phyloP scores from a whole-genome alignment of 2,329 filamentous ascomycete genomes.

The Arthroderma uncinatum region DNA sequence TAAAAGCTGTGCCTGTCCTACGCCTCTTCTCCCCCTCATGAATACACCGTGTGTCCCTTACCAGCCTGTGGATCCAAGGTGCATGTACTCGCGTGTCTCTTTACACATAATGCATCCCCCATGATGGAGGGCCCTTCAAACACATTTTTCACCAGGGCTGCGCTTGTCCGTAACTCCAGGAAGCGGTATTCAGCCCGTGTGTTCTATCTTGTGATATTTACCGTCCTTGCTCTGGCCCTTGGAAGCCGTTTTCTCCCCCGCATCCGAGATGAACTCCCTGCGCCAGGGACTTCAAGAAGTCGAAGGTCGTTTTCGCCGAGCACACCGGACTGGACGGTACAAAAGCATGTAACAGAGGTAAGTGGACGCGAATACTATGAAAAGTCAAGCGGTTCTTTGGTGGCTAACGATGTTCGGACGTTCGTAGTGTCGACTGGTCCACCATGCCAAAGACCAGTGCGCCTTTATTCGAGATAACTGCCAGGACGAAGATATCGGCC shows the following conservation, averaged over 20 bases:
- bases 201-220: conserved; percentile 37
- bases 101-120: conserved; percentile 6
- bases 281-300: background rate
- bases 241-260: conserved; percentile 21
- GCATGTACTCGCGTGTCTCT: background rate
- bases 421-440: conserved; percentile 63
- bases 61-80: background rate
- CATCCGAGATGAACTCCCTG: background rate
- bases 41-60: background rate
- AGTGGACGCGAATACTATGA: background rate
- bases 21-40: background rate
- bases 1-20: background rate
- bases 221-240: conserved; percentile 25
- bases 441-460: conserved; percentile 68
- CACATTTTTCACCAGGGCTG: conserved; percentile 1
- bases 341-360: background rate
- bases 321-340: background rate
- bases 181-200: conserved; percentile 34
- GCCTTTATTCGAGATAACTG: conserved; percentile 75
- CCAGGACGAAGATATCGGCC: conserved; percentile 75
- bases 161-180: conserved; percentile 13
- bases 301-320: background rate
- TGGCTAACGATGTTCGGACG: background rate
- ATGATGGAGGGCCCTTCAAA: conserved; percentile 10
- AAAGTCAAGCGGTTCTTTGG: background rate